phyloP scores from a whole-genome alignment of 1,284 basidiomycete species.

The Fistulinella cinereoalba region DNA sequence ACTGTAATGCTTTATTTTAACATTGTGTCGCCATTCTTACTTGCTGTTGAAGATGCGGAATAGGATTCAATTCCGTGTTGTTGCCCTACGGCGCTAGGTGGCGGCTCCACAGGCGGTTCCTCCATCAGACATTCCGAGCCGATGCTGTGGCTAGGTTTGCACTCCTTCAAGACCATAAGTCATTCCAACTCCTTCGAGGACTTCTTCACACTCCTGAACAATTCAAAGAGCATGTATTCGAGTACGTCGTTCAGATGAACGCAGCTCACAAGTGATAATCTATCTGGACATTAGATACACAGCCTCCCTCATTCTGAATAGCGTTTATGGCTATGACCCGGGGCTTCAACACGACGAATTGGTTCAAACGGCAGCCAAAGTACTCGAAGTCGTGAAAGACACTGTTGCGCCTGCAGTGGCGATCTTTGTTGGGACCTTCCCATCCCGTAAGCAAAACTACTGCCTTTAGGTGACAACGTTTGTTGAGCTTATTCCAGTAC shows the following conservation, averaged over 20 bases:
- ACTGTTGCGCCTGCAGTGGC: slow-evolving; percentile 8
- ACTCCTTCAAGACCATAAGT: slow-evolving; percentile 6
- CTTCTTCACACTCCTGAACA: slow-evolving; percentile 28
- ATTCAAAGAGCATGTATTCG: slow-evolving; percentile 22
- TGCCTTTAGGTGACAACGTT: too few relatives aligned
- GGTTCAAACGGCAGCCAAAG: background rate
- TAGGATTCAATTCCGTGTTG: slow-evolving; percentile 33
- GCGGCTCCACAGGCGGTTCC: slow-evolving; percentile 36
- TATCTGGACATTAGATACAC: slow-evolving; percentile 2
- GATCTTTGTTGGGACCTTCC: slow-evolving; percentile 4
- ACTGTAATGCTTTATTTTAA: background rate
- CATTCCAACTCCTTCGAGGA: slow-evolving; percentile 7
- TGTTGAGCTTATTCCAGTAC: too few relatives aligned
- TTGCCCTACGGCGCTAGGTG: slow-evolving; percentile 39
- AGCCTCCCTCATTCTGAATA: slow-evolving; percentile 14
- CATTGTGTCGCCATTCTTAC: background rate
- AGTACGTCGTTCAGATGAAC: background rate
- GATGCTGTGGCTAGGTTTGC: slow-evolving; percentile 22
- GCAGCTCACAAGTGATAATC: background rate
- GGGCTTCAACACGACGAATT: slow-evolving; percentile 5
- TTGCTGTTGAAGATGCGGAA: slow-evolving; percentile 34
- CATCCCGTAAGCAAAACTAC: slow-evolving; percentile 3
- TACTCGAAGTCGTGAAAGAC: background rate
- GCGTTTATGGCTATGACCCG: slow-evolving; percentile 11
- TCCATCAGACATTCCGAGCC: slow-evolving; percentile 27